These are phyloP conservation scores for Botrytis squamosa DNA, from an alignment of 2,329 filamentous ascomycete genomes.

Conservation along the genomic window DNA sequence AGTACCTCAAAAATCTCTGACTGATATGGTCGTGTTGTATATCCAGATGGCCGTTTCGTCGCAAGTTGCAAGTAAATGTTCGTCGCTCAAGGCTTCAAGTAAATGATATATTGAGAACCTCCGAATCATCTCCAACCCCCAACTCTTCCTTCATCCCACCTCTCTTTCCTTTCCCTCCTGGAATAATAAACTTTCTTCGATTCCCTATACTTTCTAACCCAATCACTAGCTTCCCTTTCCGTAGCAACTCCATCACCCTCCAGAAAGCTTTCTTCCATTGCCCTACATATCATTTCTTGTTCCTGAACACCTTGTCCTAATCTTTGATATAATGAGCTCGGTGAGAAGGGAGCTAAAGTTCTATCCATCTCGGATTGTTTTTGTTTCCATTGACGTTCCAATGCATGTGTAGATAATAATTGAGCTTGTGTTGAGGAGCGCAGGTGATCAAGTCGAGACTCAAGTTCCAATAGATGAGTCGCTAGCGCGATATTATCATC, in stretches of 20 bases:
- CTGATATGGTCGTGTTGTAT: background rate
- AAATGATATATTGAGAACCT: conserved; percentile 33
- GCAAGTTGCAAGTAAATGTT: background rate
- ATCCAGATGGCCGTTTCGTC: background rate
- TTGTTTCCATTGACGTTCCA: conserved; percentile 88
- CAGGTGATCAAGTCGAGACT: conserved; percentile 56
- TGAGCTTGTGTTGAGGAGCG: conserved; percentile 75
- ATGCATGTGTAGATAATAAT: conserved; percentile 76
- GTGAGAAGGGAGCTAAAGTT: conserved; percentile 79
- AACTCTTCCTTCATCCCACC: conserved; percentile 95
- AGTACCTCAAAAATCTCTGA: background rate
- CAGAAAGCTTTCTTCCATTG: conserved; percentile 90
- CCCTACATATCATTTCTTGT: conserved; percentile 76
- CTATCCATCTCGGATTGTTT: conserved; percentile 88
- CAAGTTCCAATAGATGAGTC: conserved; percentile 58
- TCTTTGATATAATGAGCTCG: conserved; percentile 80
- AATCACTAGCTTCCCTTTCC: conserved; percentile 82
- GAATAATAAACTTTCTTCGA: conserved; percentile 76
- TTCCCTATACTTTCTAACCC: conserved; percentile 78
- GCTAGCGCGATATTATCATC: conserved; percentile 71
- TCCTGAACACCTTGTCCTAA: conserved; percentile 75
- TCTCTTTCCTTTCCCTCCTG: conserved; percentile 79
- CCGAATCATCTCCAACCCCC: conserved; percentile 78
- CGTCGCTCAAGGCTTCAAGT: conserved; percentile 25
- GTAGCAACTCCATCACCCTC: conserved; percentile 54